Base-by-base conservation (phyloP, 805 yeast genomes). In the Candida dajiaensis region DNA sequence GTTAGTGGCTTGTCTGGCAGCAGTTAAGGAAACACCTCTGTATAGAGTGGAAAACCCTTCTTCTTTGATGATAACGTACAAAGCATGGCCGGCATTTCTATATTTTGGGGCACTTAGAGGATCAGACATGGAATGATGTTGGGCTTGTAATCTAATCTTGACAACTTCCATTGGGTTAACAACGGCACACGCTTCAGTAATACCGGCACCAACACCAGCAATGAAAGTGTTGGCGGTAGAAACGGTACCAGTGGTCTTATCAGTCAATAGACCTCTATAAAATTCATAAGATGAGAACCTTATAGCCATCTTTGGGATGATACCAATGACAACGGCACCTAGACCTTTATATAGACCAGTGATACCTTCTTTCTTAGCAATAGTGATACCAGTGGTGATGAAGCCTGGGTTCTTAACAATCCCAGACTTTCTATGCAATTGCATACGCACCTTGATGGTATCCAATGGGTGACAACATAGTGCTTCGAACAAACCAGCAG, bases 141-240 rank as follows among this genome's bases (percentile, higher is more conserved):
- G 99, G 16, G 98, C 96, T 70, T 92, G 99, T 63, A 92, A 77
- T 68, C 99, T 78, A 63, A 92, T 92, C 69, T 92, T 92, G 54
- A 92, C 95, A 51, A 94, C 97, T 67, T 92, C 99, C 85, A 89
- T 92, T 40, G 98, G 98, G 65, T 89, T 94, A 38, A 92, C 99
- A 48, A 92, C 92, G 49, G 85, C 69, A 47, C 94, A 90, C 2
- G 98, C 97, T 69, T 92, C 99, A 42, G 97, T 88, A 63, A 88
- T 73, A 71, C 99, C 99, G 18, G 99, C 98, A 66, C 96, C 90
- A 22, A 92, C 94, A 70, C 99, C 99, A 39, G 97, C 90, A 43
- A 86, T 55, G 63, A 92, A 92, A 11, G 90, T 87, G 57, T 80
- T 77, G 41, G 79, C 77, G 6, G 97, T 85, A 38, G 85, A 64